Conservation (phyloP, 2,329 filamentous ascomycete species). For the Tolypocladium ophioglossoides region DNA sequence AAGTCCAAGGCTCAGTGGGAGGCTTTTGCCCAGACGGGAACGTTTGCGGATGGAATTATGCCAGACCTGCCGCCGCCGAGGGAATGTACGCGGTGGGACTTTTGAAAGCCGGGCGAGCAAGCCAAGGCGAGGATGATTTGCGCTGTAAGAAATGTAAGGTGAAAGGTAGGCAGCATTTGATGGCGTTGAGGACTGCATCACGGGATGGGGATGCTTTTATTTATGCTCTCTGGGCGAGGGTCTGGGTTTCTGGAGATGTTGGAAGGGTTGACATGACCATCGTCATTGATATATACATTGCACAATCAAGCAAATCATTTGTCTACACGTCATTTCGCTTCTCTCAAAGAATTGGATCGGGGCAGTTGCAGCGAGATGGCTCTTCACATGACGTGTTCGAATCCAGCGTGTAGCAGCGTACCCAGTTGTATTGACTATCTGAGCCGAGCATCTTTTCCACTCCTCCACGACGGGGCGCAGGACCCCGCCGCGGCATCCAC, state of each 20-base stretch:
- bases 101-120: constrained; percentile 32
- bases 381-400: background rate
- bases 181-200: constrained; percentile 3
- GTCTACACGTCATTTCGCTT: background rate
- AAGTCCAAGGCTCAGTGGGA: constrained; percentile 53
- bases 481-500: background rate
- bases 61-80: constrained; percentile 68
- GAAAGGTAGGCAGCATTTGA: constrained; percentile 1
- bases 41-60: constrained; percentile 61
- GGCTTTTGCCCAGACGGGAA: constrained; percentile 52
- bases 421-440: background rate
- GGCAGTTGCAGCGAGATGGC: background rate
- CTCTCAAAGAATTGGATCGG: background rate
- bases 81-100: constrained; percentile 66
- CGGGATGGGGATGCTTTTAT: background rate
- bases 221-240: background rate
- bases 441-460: background rate
- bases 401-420: background rate
- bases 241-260: background rate
- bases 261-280: background rate
- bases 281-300: background rate
- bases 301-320: background rate
- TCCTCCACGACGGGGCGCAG: background rate
- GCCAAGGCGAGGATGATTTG: background rate
- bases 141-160: background rate